phyloP scores from a whole-genome alignment of 2,329 filamentous ascomycete genomes.

The Neonectria neomacrospora region DNA sequence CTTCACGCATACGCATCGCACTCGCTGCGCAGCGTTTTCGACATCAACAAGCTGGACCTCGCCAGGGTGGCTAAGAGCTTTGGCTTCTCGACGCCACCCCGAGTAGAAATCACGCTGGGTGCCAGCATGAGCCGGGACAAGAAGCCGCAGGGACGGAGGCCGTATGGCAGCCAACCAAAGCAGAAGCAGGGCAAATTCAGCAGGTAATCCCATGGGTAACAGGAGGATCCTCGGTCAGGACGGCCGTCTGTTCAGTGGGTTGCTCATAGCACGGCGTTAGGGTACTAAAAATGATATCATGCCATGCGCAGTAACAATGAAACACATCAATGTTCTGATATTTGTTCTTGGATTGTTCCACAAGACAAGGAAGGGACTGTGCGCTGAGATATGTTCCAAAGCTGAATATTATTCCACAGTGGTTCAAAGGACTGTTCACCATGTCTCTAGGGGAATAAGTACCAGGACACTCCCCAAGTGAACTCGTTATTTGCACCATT shows the following conservation, averaged over 20 bases:
- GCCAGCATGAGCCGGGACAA: slow-evolving; percentile 81
- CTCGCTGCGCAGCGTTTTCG: slow-evolving; percentile 69
- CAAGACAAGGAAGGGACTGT: background rate
- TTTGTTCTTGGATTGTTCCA: background rate
- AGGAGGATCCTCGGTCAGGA: slow-evolving; percentile 28
- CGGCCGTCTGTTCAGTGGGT: slow-evolving; percentile 35
- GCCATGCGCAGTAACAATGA: slow-evolving; percentile 34
- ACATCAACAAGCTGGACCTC: slow-evolving; percentile 85
- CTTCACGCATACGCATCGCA: slow-evolving; percentile 93
- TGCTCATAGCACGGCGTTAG: slow-evolving; percentile 46
- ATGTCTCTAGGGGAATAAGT: background rate
- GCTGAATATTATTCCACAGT: background rate
- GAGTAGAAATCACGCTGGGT: slow-evolving; percentile 85
- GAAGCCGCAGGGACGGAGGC: slow-evolving; percentile 69
- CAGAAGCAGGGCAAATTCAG: slow-evolving; percentile 55
- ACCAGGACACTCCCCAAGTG: background rate
- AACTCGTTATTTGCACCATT: background rate
- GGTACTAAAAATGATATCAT: slow-evolving; percentile 46
- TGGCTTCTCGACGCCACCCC: slow-evolving; percentile 80
- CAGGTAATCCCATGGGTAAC: slow-evolving; percentile 31
- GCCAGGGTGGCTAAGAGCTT: slow-evolving; percentile 87
- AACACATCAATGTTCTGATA: slow-evolving; percentile 18
- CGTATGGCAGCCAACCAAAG: slow-evolving; percentile 82
- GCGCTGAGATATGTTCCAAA: background rate
- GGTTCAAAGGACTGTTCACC: background rate